Percentiles rank a stretch among this genome's conserved stretches.
Evolutionary conservation across 768 basidiomycete genomes (phyloP).

Genomic region (Rubroboletus pulcherrimus): DNA sequence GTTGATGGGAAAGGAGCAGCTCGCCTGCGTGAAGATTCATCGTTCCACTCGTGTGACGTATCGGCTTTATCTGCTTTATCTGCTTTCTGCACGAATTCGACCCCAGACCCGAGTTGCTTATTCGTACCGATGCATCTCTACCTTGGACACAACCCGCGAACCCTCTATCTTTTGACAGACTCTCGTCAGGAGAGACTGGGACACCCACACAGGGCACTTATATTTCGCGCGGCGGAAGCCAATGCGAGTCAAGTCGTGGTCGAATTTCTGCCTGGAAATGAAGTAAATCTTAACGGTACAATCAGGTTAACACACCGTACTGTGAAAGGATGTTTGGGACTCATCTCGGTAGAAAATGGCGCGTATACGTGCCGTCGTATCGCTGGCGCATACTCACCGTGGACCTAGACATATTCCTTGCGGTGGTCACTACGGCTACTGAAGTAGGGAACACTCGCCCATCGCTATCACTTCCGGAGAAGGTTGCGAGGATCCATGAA

Average conservation of each 20-base stretch:
- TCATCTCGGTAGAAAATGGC: constrained; percentile 73
- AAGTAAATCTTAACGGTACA: constrained; percentile 63
- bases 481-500: constrained; percentile 79
- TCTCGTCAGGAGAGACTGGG: constrained; percentile 62
- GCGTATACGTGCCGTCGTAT: constrained; percentile 19
- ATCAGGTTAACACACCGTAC: constrained; percentile 66
- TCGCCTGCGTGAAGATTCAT: background rate
- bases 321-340: constrained; percentile 81
- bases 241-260: constrained; percentile 68
- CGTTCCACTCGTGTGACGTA: background rate
- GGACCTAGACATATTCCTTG: constrained; percentile 74
- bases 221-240: constrained; percentile 62
- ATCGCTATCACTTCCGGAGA: constrained; percentile 53
- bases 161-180: constrained; percentile 70
- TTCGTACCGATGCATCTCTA: constrained; percentile 64
- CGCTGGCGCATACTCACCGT: constrained; percentile 3
- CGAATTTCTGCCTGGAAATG: constrained; percentile 73
- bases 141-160: constrained; percentile 62
- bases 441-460: constrained; percentile 72
- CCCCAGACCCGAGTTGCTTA: background rate
- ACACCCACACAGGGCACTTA: constrained; percentile 57
- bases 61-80: background rate
- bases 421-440: constrained; percentile 71
- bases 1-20: background rate
- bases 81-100: background rate